phyloP scores from a whole-genome alignment of 1,284 basidiomycete genomes.

The Microbotryum scabiosae region DNA sequence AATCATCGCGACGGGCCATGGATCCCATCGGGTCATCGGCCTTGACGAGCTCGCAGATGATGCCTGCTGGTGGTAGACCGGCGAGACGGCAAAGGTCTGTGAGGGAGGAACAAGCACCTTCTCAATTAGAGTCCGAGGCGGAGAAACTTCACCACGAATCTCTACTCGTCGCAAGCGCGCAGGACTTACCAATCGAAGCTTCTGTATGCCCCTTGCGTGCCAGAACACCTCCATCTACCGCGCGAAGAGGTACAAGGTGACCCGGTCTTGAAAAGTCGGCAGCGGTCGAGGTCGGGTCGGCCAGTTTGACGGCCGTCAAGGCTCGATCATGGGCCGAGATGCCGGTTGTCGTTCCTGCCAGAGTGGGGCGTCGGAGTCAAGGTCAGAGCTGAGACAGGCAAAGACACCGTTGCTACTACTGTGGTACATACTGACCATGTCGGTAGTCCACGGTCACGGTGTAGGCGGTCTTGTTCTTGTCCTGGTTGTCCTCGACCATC shows the following conservation, averaged over 20 bases:
- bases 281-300: constrained; percentile 49
- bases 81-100: constrained; percentile 75
- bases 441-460: constrained; percentile 93
- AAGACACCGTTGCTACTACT: background rate
- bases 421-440: constrained; percentile 49
- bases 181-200: constrained; percentile 56
- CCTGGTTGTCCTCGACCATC: constrained; percentile 87
- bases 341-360: constrained; percentile 77
- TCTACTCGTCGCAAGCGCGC: background rate
- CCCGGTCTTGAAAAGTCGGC: constrained; percentile 85
- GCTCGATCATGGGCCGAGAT: constrained; percentile 95
- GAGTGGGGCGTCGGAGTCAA: background rate
- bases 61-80: constrained; percentile 64
- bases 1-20: constrained; percentile 96
- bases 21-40: constrained; percentile 71
- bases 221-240: constrained; percentile 74
- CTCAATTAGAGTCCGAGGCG: too few species aligned
- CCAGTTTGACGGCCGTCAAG: constrained; percentile 73
- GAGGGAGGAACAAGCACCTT: background rate
- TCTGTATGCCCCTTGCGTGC: constrained; percentile 90
- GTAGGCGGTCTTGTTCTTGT: constrained; percentile 88
- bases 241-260: constrained; percentile 87
- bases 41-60: constrained; percentile 93
- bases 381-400: background rate
- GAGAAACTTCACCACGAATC: too few species aligned